Base-by-base conservation (phyloP, 2,329 filamentous ascomycete species). In the Aspergillus novoparasiticus region DNA sequence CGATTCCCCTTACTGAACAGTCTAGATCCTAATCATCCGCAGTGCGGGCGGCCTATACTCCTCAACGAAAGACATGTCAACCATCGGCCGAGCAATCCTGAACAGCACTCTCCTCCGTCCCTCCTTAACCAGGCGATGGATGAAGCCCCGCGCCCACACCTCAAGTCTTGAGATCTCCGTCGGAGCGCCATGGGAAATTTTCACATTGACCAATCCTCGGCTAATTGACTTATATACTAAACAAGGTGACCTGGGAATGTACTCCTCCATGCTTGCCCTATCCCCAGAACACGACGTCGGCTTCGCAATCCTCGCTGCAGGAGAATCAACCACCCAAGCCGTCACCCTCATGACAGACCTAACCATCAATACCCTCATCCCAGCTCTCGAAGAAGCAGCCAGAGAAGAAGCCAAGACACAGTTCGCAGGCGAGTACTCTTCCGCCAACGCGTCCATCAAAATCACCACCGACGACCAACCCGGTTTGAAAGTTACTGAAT, bases 81-180 rank as follows among this genome's bases (percentile, higher is more conserved):
- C 68, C 12, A 68, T 81, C 32, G 79, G 78, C 16, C 76, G 74
- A 6, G 74, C 75, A 46, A 80, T 82, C 62, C 71, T 81, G 21
- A 64, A 69, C 6, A 75, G 75, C 26, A 74, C 72, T 0, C 67
- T 81, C 0, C 66, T 82, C 0, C 61, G 71, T 0, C 66, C 72
- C 0, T 64, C 70, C 6, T 64, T 73, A 19, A 81, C 80, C 0
- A 72, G 76, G 10, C 73, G 78, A n/a, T 81, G 80, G 79, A 74
- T 82, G 16, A 79, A 79, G 57, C 79, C 80, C 32, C 34, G 2
- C 23, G 21, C 45, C 12, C 21, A 26, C 23, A 48, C 45, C 12
- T 48, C 45, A 3, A 48, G 12, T 10, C 45, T 48, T 16, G 45
- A 48, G 1, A 1, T 28, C 19, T 45, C 41, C n/a, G 41, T 45